These are phyloP conservation scores for Chaetomium olivaceum DNA, from an alignment of 2,329 filamentous ascomycete species.

Conservation along the genomic window DNA sequence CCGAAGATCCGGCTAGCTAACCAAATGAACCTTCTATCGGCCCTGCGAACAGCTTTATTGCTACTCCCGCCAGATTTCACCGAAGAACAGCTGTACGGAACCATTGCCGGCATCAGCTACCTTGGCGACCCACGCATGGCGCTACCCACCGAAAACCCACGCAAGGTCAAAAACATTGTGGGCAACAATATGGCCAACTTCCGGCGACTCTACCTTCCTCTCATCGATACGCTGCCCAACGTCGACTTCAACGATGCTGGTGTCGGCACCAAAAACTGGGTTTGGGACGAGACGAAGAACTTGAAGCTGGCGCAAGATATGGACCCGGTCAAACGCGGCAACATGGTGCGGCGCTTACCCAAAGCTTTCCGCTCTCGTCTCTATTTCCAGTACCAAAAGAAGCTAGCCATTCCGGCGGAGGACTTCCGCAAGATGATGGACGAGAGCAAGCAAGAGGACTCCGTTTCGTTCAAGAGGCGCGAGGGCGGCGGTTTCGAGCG, in stretches of 20 bases:
- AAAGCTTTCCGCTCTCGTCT: slow-evolving; percentile 82
- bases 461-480: slow-evolving; percentile 66
- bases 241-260: slow-evolving; percentile 71
- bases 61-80: slow-evolving; percentile 82
- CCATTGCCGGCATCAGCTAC: slow-evolving; percentile 90
- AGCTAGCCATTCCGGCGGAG: slow-evolving; percentile 78
- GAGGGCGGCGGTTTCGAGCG: slow-evolving; percentile 84
- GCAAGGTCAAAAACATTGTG: slow-evolving; percentile 93
- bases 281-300: slow-evolving; percentile 61
- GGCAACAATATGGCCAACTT: slow-evolving; percentile 89
- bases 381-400: slow-evolving; percentile 93
- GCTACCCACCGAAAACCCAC: slow-evolving; percentile 83
- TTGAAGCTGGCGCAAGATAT: slow-evolving; percentile 81
- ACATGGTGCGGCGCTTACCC: slow-evolving; percentile 93
- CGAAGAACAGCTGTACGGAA: slow-evolving; percentile 83
- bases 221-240: slow-evolving; percentile 89
- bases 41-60: slow-evolving; percentile 83
- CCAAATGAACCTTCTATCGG: slow-evolving; percentile 91
- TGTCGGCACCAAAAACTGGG: slow-evolving; percentile 60
- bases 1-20: slow-evolving; percentile 90
- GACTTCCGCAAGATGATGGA: slow-evolving; percentile 87
- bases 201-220: slow-evolving; percentile 82
- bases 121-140: slow-evolving; percentile 96
- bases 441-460: slow-evolving; percentile 69
- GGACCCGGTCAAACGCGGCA: slow-evolving; percentile 85